Conservation (phyloP, 2,329 filamentous ascomycete species). For the Sporothrix euskadiensis region DNA sequence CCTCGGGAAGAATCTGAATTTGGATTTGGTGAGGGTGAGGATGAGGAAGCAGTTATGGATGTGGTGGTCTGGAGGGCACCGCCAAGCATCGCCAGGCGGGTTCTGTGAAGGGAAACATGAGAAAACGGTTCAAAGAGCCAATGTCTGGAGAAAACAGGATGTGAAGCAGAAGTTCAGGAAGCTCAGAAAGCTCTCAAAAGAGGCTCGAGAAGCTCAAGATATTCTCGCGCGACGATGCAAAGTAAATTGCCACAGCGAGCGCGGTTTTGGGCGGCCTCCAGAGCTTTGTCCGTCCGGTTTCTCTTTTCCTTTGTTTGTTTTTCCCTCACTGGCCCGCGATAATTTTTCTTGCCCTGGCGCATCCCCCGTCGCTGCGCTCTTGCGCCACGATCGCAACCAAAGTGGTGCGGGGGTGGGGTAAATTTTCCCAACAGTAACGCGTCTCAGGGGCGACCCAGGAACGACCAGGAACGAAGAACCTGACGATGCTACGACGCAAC, state of each 20-base stretch:
- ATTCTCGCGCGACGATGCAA: neutral
- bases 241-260: conserved; percentile 12
- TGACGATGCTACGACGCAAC: neutral
- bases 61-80: conserved; percentile 51
- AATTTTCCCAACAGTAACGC: conserved; percentile 22
- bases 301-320: neutral
- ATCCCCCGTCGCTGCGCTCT: conserved; percentile 1
- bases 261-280: conserved; percentile 1
- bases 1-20: neutral
- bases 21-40: conserved; percentile 33
- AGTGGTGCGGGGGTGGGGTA: conserved; percentile 34
- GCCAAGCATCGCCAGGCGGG: conserved; percentile 72
- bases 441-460: neutral
- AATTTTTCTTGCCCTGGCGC: conserved; percentile 9
- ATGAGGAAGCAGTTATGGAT: conserved; percentile 35
- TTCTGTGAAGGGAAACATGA: conserved; percentile 50
- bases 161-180: neutral
- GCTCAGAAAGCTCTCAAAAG: neutral
- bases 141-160: neutral
- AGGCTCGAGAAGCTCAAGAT: neutral
- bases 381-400: conserved; percentile 10
- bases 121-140: conserved; percentile 22
- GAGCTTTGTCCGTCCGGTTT: neutral
- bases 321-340: conserved; percentile 9
- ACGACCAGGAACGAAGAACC: neutral